These are phyloP conservation scores for Gymnopilus junonius DNA, from an alignment of 768 basidiomycete genomes.

Conservation along the genomic window DNA sequence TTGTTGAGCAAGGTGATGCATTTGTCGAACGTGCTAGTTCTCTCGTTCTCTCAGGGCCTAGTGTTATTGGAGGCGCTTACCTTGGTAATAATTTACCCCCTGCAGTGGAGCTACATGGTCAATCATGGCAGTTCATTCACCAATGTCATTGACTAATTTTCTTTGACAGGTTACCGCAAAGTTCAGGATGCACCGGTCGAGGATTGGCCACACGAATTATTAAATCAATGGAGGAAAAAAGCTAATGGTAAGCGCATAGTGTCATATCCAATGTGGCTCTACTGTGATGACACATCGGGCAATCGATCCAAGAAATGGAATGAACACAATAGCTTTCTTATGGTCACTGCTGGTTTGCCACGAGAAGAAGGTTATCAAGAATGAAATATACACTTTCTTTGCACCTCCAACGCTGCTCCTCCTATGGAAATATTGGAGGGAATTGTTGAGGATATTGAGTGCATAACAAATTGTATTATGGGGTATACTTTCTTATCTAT, in stretches of 20 bases:
- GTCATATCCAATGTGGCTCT: slow-evolving; percentile 40
- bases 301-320: slow-evolving; percentile 54
- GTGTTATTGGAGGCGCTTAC: too few relatives aligned
- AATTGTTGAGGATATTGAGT: slow-evolving; percentile 36
- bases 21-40: too few relatives aligned
- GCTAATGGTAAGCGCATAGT: slow-evolving; percentile 35
- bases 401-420: slow-evolving; percentile 43
- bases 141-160: too few relatives aligned
- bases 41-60: too few relatives aligned
- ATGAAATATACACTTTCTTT: slow-evolving; percentile 43
- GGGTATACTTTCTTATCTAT: too few relatives aligned
- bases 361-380: slow-evolving; percentile 10
- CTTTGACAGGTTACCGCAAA: not conserved
- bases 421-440: slow-evolving; percentile 48
- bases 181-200: too few relatives aligned
- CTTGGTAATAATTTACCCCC: too few relatives aligned
- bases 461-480: too few relatives aligned
- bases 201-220: slow-evolving; percentile 3
- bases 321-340: slow-evolving; percentile 44
- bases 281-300: slow-evolving; percentile 50
- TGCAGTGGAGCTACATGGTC: too few relatives aligned
- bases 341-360: slow-evolving; percentile 22
- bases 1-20: too few relatives aligned
- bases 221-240: slow-evolving; percentile 30
- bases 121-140: too few relatives aligned